These are phyloP conservation scores for Naganishia vaughanmartiniae DNA, from an alignment of 768 basidiomycete species.

Conservation along the genomic window DNA sequence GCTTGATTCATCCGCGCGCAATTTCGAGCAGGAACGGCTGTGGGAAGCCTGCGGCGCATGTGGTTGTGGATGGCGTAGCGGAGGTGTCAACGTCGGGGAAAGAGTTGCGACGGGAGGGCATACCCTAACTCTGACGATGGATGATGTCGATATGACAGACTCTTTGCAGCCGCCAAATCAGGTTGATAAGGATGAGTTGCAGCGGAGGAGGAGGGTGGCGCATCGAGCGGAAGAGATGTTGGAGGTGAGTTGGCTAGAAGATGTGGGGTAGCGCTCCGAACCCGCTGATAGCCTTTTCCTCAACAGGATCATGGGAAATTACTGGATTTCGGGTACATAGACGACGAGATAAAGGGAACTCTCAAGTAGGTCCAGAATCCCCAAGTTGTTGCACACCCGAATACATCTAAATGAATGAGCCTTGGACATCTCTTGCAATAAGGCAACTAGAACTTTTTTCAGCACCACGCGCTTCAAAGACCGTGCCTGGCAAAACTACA, in stretches of 20 bases:
- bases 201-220: constrained; percentile 70
- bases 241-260: constrained; percentile 60
- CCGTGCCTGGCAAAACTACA: neutral
- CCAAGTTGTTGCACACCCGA: constrained; percentile 38
- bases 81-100: constrained; percentile 9
- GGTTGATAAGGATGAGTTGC: constrained; percentile 62
- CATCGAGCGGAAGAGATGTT: constrained; percentile 76
- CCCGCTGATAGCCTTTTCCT: constrained; percentile 13
- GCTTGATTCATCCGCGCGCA: constrained; percentile 59
- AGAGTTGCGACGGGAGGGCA: constrained; percentile 36
- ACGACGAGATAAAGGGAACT: constrained; percentile 67
- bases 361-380: constrained; percentile 65
- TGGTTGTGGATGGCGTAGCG: constrained; percentile 45
- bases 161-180: constrained; percentile 65
- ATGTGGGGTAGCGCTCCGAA: neutral
- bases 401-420: constrained; percentile 3
- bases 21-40: constrained; percentile 56
- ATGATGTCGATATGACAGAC: constrained; percentile 55
- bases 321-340: constrained; percentile 73
- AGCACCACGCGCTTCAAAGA: constrained; percentile 11
- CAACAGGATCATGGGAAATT: constrained; percentile 70
- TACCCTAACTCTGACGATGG: constrained; percentile 8
- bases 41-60: constrained; percentile 48
- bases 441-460: constrained; percentile 28
- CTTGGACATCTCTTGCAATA: too few relatives aligned